These are phyloP conservation scores for Fusarium begoniae DNA, from an alignment of 2,329 filamentous ascomycete genomes.

Conservation along the genomic window DNA sequence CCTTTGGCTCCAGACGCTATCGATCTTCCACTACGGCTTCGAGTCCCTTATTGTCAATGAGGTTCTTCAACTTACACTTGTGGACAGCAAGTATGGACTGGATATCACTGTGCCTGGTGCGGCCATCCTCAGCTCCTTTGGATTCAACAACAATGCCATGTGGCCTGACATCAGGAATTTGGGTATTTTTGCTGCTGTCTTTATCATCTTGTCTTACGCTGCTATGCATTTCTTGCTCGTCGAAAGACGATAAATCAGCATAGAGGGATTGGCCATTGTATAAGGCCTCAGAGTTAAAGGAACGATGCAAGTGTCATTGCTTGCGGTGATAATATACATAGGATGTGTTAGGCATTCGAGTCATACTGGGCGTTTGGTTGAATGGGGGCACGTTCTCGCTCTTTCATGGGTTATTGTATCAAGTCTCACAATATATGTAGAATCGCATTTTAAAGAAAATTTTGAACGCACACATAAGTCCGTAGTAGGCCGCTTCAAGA, in stretches of 20 bases:
- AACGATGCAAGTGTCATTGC: not conserved
- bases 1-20: slow-evolving; percentile 90
- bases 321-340: slow-evolving; percentile 4
- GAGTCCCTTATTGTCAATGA: slow-evolving; percentile 98
- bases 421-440: slow-evolving; percentile 2
- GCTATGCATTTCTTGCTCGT: slow-evolving; percentile 95
- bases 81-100: slow-evolving; percentile 94
- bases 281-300: slow-evolving; percentile 1
- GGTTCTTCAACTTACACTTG: slow-evolving; percentile 86
- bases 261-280: not conserved
- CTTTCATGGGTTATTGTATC: not conserved
- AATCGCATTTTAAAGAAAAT: not conserved
- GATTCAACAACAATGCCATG: slow-evolving; percentile 86
- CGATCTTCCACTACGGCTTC: slow-evolving; percentile 98
- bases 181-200: slow-evolving; percentile 81
- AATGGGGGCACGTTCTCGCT: not conserved
- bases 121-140: slow-evolving; percentile 92
- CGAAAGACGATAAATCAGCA: slow-evolving; percentile 69
- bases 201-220: slow-evolving; percentile 86
- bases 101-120: slow-evolving; percentile 97
- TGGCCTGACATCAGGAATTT: slow-evolving; percentile 87
- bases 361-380: slow-evolving; percentile 30
- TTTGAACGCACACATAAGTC: not conserved
- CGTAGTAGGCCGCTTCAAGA: slow-evolving; percentile 2
- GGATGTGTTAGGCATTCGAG: not conserved